Base-by-base conservation (phyloP, 352 stramenopile genomes). In the Phytophthora colocasiae region DNA sequence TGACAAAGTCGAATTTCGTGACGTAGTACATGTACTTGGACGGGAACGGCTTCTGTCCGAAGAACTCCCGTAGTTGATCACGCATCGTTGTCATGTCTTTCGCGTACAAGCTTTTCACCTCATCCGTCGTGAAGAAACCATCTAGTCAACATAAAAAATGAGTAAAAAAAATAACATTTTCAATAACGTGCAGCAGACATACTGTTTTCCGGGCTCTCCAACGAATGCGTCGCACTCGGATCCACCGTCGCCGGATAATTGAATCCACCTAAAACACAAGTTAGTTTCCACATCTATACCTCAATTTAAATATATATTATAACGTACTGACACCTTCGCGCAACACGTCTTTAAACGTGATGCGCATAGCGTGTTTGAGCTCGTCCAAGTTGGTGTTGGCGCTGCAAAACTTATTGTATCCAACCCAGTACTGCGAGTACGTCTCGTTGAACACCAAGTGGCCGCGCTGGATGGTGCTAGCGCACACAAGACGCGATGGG, bases 21-120 rank as follows among this genome's bases (percentile, higher is more conserved):
- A 95, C 87, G 73, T 88, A 95, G 83, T 95, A 93, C 65, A 95
- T 58, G 60, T 87, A 93, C 79, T 93, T 93, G 59, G 85, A 92
- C 12, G 83, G 80, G 59, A 95, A 89, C 6, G 87, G 78, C 66
- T 93, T 91, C 22, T 89, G 54, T n/a, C 88, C 81, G 36, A 95
- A 95, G 61, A 95, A 95, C 74, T 89, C 78, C 41, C 65, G 39
- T n/a, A 95, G 60, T 45, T 92, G 80, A 17, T 85, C 73, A 6
- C 87, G 87, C 41, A 92, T 48, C 24, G 68, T 76, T 48, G 63
- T 74, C 71, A 95, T 87, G 73, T 95, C 87, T 50, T 93, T 92
- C 50, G 76, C 9, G 29, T 87, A 88, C 41, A 83, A 55, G 12
- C 77, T 75, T 56, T 88, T 92, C 43, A 87, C 66, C 36, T 91